phyloP scores from a whole-genome alignment of 73 alveolate genomes.

The Paramecium sonneborni region DNA sequence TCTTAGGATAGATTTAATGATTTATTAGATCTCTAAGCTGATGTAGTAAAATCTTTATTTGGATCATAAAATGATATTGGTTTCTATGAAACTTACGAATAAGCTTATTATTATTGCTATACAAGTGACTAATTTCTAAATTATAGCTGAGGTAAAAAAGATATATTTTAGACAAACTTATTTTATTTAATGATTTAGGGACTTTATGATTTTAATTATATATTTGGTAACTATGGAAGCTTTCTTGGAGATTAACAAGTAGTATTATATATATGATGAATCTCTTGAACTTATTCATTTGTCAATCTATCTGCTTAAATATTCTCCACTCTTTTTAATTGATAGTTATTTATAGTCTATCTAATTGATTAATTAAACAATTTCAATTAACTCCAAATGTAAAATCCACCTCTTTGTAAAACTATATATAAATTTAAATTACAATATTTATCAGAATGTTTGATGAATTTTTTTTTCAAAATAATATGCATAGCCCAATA shows the following conservation, averaged over 20 bases:
- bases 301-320: background rate
- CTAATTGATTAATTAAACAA: background rate
- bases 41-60: background rate
- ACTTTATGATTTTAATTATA: conserved; percentile 7
- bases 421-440: background rate
- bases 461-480: conserved; percentile 28
- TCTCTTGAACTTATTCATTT: background rate
- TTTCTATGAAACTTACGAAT: background rate
- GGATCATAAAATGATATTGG: conserved; percentile 26
- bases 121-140: background rate
- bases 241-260: conserved; percentile 30
- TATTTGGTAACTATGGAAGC: background rate
- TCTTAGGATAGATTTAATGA: conserved; percentile 45
- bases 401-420: conserved; percentile 34
- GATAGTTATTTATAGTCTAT: background rate
- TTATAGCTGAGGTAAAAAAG: background rate
- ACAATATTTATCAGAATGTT: conserved; percentile 50
- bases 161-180: background rate
- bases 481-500: conserved; percentile 29
- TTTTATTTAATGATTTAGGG: conserved; percentile 5
- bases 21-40: background rate
- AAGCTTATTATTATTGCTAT: background rate
- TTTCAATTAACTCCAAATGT: conserved; percentile 30
- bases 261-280: background rate
- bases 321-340: background rate